Base-by-base conservation (phyloP, 2,329 filamentous ascomycete species). In the Parastagonospora avenae region DNA sequence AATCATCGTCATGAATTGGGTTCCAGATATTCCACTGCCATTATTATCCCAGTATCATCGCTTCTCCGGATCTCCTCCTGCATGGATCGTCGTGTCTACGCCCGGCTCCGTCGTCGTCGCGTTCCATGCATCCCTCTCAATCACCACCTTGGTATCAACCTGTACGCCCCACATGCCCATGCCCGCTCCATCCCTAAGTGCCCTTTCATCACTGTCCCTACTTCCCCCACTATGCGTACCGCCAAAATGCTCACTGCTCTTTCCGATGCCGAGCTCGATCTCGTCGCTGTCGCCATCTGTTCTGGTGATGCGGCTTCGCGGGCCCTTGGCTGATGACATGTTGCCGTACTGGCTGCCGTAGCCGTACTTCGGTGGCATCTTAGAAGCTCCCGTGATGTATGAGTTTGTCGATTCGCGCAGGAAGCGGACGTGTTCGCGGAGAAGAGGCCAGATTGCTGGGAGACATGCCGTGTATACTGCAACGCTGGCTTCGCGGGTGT, bases 381-480 rank as follows among this genome's bases (percentile, higher is more conserved):
- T 30, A n/a, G 63, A 49, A 10, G 47, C 41, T 8, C 50, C 42
- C 2, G 51, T 55, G 10, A 52, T 36, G 37, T 60, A 59, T 11
- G 58, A 61, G 14, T 59, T 59, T 28, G 62, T 59, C 15, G 57
- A 53, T 12, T 62, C 61, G 37, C 65, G 65, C 7, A 73, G 60
- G 57, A 66, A 68, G 27, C 66, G 62, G 57, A 79, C 73, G 47
- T 74, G 63, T 43, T 78, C 74, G 27, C 78, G 75, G 38, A 83
- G 62, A 11, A 84, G 72, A 1, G 79, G 76, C 80, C 81, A 84
- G 46, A 82, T 77, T 41, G 79, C 73, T 0, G 81, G 81, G 2
- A 83, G 68, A 58, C 84, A 84, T 54, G 79, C 75, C 8, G 84
- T 80, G 52, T 79, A 78, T 4, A 83, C 73, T 7, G 80, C 81